Evolutionary conservation across 345 rosid genomes (phyloP).

Genomic region (Salix dunnii): DNA sequence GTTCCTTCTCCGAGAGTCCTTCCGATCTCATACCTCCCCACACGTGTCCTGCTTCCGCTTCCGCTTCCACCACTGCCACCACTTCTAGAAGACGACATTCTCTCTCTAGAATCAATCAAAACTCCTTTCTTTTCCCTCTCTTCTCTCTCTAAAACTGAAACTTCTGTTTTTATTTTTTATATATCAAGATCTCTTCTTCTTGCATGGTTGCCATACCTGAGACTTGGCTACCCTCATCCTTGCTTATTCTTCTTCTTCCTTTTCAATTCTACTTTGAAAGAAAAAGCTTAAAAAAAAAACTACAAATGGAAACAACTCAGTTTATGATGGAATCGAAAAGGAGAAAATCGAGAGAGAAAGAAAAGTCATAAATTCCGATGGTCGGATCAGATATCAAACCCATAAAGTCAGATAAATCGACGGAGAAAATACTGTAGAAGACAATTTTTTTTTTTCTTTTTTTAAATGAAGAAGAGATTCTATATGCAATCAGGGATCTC

Average conservation of each 20-base stretch:
- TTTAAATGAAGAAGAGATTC: no score
- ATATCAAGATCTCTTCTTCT: slow-evolving; percentile 84
- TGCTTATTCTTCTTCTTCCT: not conserved
- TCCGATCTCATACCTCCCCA: slow-evolving; percentile 96
- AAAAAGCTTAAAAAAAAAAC: not conserved
- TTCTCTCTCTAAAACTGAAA: slow-evolving; percentile 2
- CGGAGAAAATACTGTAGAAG: not conserved
- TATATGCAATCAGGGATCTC: not conserved
- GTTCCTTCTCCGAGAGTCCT: slow-evolving; percentile 94
- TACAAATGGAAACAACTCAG: not conserved
- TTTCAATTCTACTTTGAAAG: not conserved
- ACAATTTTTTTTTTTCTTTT: not conserved
- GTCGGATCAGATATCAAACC: slow-evolving; percentile 11
- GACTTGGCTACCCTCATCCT: slow-evolving; percentile 81
- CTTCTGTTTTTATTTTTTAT: not conserved
- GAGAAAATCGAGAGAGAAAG: not conserved
- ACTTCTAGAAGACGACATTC: slow-evolving; percentile 47
- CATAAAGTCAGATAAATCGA: slow-evolving; percentile 16
- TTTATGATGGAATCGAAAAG: not conserved
- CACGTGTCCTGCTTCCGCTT: slow-evolving; percentile 66
- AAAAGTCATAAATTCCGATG: not conserved
- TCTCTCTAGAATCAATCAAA: not conserved
- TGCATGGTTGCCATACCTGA: slow-evolving; percentile 98
- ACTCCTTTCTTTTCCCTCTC: not conserved
- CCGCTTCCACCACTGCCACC: slow-evolving; percentile 2